Conservation (phyloP, 345 rosid species). For the Abelmoschus esculentus region DNA sequence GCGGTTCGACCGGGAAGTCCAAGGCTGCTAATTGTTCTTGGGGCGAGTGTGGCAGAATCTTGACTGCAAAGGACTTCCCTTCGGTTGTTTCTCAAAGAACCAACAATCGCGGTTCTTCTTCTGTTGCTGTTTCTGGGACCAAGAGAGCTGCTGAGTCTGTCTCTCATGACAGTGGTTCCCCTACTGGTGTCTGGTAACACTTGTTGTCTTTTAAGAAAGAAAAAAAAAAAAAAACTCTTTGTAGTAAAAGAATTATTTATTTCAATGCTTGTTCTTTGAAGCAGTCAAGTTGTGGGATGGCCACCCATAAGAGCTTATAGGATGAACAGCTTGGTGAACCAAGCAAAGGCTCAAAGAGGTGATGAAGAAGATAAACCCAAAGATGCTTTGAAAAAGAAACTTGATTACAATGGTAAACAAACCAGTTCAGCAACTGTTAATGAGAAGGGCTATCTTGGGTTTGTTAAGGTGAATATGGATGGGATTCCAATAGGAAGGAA, state of each 20-base stretch:
- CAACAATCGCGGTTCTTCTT: not conserved
- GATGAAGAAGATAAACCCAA: conserved; percentile 50
- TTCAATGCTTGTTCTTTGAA: conserved; percentile 4
- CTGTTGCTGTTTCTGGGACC: conserved; percentile 41
- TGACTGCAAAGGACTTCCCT: conserved; percentile 60
- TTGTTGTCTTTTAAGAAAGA: not conserved
- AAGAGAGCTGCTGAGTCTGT: conserved; percentile 60
- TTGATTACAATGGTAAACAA: conserved; percentile 12
- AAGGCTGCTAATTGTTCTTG: conserved; percentile 32
- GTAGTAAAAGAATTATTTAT: not conserved
- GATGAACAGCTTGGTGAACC: conserved; percentile 76
- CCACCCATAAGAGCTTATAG: conserved; percentile 76
- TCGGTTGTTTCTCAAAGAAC: no score
- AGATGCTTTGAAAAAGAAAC: conserved; percentile 40
- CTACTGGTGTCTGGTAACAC: conserved; percentile 50
- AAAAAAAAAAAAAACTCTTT: not conserved
- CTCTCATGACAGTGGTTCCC: conserved; percentile 55
- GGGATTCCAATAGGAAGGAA: conserved; percentile 87
- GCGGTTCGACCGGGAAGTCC: conserved; percentile 17
- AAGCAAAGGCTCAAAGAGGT: conserved; percentile 45
- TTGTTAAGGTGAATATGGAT: conserved; percentile 88
- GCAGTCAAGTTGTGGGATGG: conserved; percentile 93
- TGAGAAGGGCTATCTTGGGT: conserved; percentile 51
- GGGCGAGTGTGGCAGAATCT: conserved; percentile 73
- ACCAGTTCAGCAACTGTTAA: conserved; percentile 12